Percentiles rank a stretch among this genome's conserved stretches.
These are phyloP conservation scores for Coemansia sp. DNA, from an alignment of 192 early-diverging fungal genomes.

Conservation along the genomic window DNA sequence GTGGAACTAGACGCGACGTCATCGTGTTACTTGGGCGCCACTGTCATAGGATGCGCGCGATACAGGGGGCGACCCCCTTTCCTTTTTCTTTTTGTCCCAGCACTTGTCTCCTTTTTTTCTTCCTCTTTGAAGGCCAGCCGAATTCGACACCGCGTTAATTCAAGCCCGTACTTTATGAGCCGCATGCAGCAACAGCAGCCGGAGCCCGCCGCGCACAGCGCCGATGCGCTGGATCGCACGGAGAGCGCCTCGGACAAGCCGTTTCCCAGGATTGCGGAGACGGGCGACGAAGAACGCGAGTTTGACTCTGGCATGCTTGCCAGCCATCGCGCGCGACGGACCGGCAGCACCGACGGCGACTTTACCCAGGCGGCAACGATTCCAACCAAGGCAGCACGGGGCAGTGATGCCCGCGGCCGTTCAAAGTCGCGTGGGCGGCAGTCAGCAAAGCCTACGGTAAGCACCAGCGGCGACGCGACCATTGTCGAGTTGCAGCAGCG, in stretches of 20 bases:
- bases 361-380: constrained; percentile 21
- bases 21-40: too few species aligned
- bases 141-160: not conserved
- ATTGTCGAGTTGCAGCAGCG: constrained; percentile 60
- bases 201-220: not conserved
- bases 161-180: not conserved
- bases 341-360: constrained; percentile 17
- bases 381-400: constrained; percentile 1
- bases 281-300: constrained; percentile 14
- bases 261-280: constrained; percentile 23
- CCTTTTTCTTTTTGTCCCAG: too few species aligned
- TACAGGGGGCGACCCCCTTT: too few species aligned
- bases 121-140: not conserved
- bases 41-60: too few species aligned
- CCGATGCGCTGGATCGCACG: not conserved
- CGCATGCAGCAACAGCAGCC: constrained; percentile 6
- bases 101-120: too few species aligned
- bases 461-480: constrained; percentile 24
- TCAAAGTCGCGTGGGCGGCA: constrained; percentile 34
- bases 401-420: constrained; percentile 12
- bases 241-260: constrained; percentile 1
- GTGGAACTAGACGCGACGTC: too few species aligned
- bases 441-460: constrained; percentile 7
- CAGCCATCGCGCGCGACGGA: constrained; percentile 9
- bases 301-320: constrained; percentile 1